These are phyloP conservation scores for Populus hybrid DNA, from an alignment of 441 rosid genomes.

Conservation along the genomic window DNA sequence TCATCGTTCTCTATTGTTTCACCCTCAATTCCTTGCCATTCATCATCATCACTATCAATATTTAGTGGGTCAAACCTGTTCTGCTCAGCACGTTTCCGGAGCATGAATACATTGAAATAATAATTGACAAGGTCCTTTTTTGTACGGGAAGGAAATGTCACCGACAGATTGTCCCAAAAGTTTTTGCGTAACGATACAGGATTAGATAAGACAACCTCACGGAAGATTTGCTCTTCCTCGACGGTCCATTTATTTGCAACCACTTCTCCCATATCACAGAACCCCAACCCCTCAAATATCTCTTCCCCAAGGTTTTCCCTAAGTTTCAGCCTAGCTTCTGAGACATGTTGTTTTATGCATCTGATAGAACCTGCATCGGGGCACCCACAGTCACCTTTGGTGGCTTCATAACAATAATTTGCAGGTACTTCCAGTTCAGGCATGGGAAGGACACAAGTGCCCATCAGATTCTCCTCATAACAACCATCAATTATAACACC, in stretches of 20 bases:
- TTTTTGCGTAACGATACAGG: conserved; percentile 34
- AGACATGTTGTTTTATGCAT: conserved; percentile 41
- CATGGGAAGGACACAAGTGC: conserved; percentile 39
- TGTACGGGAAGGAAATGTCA: conserved; percentile 35
- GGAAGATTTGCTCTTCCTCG: conserved; percentile 39
- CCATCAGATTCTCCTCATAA: conserved; percentile 28
- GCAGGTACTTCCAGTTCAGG: conserved; percentile 23
- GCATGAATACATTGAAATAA: conserved; percentile 49
- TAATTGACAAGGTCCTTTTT: conserved; percentile 41
- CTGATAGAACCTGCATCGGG: conserved; percentile 35
- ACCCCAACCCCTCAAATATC: conserved; percentile 37
- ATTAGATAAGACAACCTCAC: conserved; percentile 32
- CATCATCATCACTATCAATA: conserved; percentile 58
- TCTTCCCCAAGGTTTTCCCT: conserved; percentile 38
- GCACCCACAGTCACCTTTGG: conserved; percentile 30
- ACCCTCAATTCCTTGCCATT: conserved; percentile 37
- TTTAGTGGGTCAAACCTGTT: conserved; percentile 44
- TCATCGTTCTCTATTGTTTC: conserved; percentile 55
- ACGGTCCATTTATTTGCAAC: conserved; percentile 42
- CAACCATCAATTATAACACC: conserved; percentile 16
- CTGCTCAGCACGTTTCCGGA: conserved; percentile 42
- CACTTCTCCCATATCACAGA: conserved; percentile 47
- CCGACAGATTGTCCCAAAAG: conserved; percentile 44
- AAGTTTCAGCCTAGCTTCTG: conserved; percentile 38
- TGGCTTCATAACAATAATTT: conserved; percentile 22